Evolutionary conservation across 352 stramenopile species (phyloP).

Genomic region (Phytophthora tentaculata): DNA sequence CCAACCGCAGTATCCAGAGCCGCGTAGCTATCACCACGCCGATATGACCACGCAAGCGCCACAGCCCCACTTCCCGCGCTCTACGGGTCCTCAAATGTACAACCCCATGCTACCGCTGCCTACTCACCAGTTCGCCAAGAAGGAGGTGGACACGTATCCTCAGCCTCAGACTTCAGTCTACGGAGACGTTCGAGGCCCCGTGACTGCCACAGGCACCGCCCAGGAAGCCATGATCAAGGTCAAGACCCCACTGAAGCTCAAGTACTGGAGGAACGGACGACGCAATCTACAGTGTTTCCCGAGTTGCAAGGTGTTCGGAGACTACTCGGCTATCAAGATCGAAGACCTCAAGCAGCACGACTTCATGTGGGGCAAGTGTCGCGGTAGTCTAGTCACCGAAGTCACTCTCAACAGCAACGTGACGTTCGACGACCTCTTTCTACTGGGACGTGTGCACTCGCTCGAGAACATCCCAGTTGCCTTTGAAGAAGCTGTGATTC

Average conservation of each 20-base stretch:
- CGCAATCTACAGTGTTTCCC: constrained; percentile 92
- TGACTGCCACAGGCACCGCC: constrained; percentile 39
- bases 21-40: constrained; percentile 24
- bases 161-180: constrained; percentile 29
- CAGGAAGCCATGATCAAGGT: constrained; percentile 90
- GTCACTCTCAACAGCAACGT: constrained; percentile 86
- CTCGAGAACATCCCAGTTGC: constrained; percentile 83
- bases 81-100: constrained; percentile 33
- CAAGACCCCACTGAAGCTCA: constrained; percentile 84
- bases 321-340: constrained; percentile 91
- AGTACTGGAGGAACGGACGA: constrained; percentile 92
- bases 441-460: constrained; percentile 84
- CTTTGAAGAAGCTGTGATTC: constrained; percentile 86
- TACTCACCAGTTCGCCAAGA: constrained; percentile 62
- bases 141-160: constrained; percentile 43
- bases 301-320: constrained; percentile 89
- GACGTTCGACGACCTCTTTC: constrained; percentile 80
- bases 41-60: constrained; percentile 32
- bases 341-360: constrained; percentile 90
- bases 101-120: constrained; percentile 38
- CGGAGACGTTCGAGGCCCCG: constrained; percentile 6
- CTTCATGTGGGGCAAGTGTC: constrained; percentile 92
- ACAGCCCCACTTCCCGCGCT: constrained; percentile 43
- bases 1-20: constrained; percentile 32
- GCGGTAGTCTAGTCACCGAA: constrained; percentile 81